Percentiles rank a stretch among this genome's conserved stretches.
These are phyloP conservation scores for Globomyces sp. DNA, from an alignment of 371 early-diverging fungal species.

Conservation along the genomic window DNA sequence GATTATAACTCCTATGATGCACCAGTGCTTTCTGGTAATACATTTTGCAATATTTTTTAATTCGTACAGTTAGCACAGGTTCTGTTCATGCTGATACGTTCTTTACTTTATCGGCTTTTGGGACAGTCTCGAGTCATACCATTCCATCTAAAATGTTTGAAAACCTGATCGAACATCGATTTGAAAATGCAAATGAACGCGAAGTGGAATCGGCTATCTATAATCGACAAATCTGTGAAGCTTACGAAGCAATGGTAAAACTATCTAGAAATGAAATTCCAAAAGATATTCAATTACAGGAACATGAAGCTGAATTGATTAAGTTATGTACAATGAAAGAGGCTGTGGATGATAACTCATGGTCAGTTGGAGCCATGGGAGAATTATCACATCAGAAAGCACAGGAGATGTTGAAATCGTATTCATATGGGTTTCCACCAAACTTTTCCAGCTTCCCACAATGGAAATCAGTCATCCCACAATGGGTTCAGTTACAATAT, in stretches of 20 bases:
- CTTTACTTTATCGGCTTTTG: conserved; percentile 34
- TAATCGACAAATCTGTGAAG: conserved; percentile 34
- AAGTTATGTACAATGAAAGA: conserved; percentile 34
- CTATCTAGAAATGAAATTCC: conserved; percentile 26
- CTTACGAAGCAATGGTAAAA: conserved; percentile 26
- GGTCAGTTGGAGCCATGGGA: conserved; percentile 25
- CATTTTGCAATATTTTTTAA: not conserved
- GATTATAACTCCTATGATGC: conserved; percentile 24
- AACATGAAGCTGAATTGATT: conserved; percentile 37
- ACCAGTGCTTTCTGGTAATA: conserved; percentile 31
- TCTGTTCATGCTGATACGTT: conserved; percentile 35
- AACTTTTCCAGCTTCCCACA: conserved; percentile 24
- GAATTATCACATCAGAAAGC: not conserved
- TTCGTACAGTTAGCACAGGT: conserved; percentile 29
- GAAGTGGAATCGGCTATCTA: conserved; percentile 35
- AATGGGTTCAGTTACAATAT: conserved; percentile 32
- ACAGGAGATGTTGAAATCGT: conserved; percentile 23
- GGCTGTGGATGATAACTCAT: conserved; percentile 25
- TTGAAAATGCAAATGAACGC: conserved; percentile 18
- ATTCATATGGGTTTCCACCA: conserved; percentile 41
- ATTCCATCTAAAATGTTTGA: conserved; percentile 32
- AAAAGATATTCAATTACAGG: conserved; percentile 23
- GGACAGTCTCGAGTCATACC: conserved; percentile 34
- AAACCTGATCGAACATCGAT: conserved; percentile 29
- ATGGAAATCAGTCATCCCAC: conserved; percentile 26